A percentile compares a stretch with the other conserved stretches of the same genome.
These are phyloP conservation scores for Colletotrichum liriopes DNA, from an alignment of 2,329 filamentous ascomycete species.

Conservation along the genomic window DNA sequence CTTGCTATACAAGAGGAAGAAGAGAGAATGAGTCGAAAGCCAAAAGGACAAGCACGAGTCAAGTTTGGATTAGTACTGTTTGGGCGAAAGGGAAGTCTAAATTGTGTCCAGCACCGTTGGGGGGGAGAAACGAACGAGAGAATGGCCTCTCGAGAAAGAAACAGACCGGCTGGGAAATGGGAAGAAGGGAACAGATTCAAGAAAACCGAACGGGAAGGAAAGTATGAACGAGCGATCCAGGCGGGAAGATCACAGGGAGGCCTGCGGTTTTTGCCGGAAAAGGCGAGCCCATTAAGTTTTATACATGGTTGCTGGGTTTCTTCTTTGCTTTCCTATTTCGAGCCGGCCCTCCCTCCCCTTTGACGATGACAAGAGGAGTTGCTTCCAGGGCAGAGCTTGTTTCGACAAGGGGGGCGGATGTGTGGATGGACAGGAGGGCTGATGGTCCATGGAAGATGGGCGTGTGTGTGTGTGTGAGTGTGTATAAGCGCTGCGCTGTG, in stretches of 20 bases:
- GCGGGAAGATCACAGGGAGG: conserved; percentile 40
- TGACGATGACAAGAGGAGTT: conserved; percentile 32
- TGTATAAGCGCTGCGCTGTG: neutral
- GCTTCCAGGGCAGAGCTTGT: conserved; percentile 39
- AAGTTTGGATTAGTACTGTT: conserved; percentile 37
- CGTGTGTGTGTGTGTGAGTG: neutral
- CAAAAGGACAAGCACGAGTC: conserved; percentile 42
- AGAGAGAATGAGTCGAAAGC: conserved; percentile 44
- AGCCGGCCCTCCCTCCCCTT: conserved; percentile 6
- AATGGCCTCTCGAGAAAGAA: conserved; percentile 18
- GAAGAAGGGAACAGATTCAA: neutral
- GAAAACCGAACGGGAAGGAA: conserved; percentile 34
- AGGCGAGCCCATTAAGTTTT: conserved; percentile 38
- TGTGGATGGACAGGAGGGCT: neutral
- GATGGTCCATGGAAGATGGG: neutral
- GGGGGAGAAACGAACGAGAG: conserved; percentile 27
- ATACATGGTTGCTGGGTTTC: conserved; percentile 32
- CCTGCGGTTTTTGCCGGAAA: conserved; percentile 22
- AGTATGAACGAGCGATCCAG: conserved; percentile 40
- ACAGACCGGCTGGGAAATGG: conserved; percentile 35
- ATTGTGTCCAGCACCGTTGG: conserved; percentile 40
- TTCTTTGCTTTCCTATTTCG: neutral
- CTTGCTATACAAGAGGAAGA: conserved; percentile 48
- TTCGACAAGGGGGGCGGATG: conserved; percentile 31
- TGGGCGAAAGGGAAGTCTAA: neutral